Conservation (phyloP, 2,329 filamentous ascomycete genomes). For the Emmonsia crescens region DNA sequence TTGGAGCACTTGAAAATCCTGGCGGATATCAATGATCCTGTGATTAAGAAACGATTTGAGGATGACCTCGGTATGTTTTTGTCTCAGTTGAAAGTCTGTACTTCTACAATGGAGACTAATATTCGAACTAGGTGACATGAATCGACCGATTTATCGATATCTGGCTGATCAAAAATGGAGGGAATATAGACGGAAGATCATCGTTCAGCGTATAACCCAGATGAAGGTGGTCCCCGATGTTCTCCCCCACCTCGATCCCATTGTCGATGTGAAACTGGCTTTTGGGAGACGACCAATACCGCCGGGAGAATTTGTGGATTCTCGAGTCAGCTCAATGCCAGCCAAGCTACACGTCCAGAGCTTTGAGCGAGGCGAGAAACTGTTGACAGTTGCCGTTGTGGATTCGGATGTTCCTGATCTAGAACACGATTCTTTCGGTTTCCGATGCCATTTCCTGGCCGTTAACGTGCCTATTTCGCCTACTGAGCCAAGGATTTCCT, state of each 20-base stretch:
- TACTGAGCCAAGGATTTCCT: slow-evolving; percentile 50
- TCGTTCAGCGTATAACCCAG: slow-evolving; percentile 75
- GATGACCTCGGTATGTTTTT: slow-evolving; percentile 64
- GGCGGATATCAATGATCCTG: slow-evolving; percentile 88
- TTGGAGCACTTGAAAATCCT: slow-evolving; percentile 74
- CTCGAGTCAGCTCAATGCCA: slow-evolving; percentile 58
- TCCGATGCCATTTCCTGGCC: slow-evolving; percentile 80
- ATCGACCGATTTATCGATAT: slow-evolving; percentile 87
- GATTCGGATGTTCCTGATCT: slow-evolving; percentile 83
- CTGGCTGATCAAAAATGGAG: slow-evolving; percentile 84
- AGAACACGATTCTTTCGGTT: slow-evolving; percentile 62
- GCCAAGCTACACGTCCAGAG: slow-evolving; percentile 73
- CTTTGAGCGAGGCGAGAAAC: slow-evolving; percentile 69
- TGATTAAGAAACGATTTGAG: slow-evolving; percentile 88
- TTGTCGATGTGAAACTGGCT: slow-evolving; percentile 67
- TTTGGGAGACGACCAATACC: slow-evolving; percentile 61
- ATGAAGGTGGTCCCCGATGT: slow-evolving; percentile 84
- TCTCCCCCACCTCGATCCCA: slow-evolving; percentile 66
- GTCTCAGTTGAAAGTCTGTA: slow-evolving; percentile 2
- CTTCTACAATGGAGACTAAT: slow-evolving; percentile 2
- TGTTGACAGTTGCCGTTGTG: slow-evolving; percentile 74
- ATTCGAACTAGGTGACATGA: slow-evolving; percentile 65
- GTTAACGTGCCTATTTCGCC: slow-evolving; percentile 58
- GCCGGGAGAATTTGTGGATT: slow-evolving; percentile 70
- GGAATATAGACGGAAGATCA: slow-evolving; percentile 64